Evolutionary conservation across 176 grass and related monocot species (phyloP).

Genomic region (Zoysia pacifica): DNA sequence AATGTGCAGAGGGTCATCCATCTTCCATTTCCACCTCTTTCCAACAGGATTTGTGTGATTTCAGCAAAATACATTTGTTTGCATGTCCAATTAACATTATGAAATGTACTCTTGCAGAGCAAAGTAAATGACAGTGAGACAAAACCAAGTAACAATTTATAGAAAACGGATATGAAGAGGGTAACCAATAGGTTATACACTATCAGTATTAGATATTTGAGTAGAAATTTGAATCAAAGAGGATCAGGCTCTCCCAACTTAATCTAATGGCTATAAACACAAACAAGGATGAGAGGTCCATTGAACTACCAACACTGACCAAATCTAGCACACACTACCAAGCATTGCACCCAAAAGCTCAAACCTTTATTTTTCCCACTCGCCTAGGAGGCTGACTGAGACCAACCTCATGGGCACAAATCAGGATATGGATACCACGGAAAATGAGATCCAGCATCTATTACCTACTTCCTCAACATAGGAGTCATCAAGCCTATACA

Average conservation of each 20-base stretch:
- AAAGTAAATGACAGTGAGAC: neutral
- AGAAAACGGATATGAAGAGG: neutral
- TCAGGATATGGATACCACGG: neutral
- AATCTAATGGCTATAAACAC: neutral
- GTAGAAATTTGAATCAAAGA: neutral
- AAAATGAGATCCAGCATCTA: constrained; percentile 41
- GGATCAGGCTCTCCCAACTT: neutral
- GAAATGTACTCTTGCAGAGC: neutral
- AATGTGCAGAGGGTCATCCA: constrained; percentile 90
- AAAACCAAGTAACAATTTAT: neutral
- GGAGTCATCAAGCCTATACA: constrained; percentile 99
- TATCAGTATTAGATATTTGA: neutral
- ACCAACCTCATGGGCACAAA: constrained; percentile 15
- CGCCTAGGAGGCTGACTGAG: neutral
- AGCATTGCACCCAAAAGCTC: constrained; percentile 34
- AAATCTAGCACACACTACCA: constrained; percentile 9
- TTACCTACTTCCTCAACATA: constrained; percentile 97
- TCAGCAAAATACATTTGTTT: constrained; percentile 99
- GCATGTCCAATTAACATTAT: constrained; percentile 32
- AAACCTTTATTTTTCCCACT: constrained; percentile 8
- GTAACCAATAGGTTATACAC: neutral
- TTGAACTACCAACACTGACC: neutral
- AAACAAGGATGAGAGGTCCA: constrained; percentile 28
- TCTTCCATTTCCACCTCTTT: constrained; percentile 97
- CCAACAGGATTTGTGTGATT: constrained; percentile 99